A percentile compares a stretch with the other conserved stretches of the same genome.
phyloP scores from a whole-genome alignment of 352 stramenopile species.

The Phytophthora pseudosyringae region DNA sequence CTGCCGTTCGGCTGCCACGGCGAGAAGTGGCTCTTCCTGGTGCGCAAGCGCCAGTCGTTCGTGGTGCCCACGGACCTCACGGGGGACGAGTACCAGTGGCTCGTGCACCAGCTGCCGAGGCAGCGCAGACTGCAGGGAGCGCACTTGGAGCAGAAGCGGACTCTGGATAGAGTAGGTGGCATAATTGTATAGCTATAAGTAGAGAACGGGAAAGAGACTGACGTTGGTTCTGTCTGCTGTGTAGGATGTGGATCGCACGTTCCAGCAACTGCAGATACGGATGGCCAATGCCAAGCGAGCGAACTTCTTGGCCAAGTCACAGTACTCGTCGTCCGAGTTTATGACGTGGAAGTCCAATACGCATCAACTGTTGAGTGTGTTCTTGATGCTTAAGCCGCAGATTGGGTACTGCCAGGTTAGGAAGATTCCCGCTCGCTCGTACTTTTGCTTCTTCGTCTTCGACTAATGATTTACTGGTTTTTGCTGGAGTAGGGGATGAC shows the following conservation, averaged over 20 bases:
- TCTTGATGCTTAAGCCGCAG: conserved; percentile 56
- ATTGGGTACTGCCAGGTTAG: conserved; percentile 62
- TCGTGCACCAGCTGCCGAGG: conserved; percentile 36
- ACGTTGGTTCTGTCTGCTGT: conserved; percentile 3
- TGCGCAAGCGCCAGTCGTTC: conserved; percentile 42
- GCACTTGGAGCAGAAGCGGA: conserved; percentile 42
- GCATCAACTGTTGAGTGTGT: conserved; percentile 49
- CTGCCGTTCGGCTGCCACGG: conserved; percentile 51
- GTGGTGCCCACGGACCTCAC: conserved; percentile 39
- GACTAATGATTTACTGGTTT: conserved; percentile 3
- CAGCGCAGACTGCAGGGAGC: conserved; percentile 22
- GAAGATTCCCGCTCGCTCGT: background rate
- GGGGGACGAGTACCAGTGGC: conserved; percentile 43
- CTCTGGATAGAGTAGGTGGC: conserved; percentile 41
- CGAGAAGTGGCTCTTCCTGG: conserved; percentile 59
- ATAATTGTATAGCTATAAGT: background rate
- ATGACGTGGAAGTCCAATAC: conserved; percentile 45
- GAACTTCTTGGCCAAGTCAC: conserved; percentile 31
- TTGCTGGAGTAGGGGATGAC: conserved; percentile 51
- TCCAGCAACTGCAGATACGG: conserved; percentile 44
- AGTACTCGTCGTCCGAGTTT: conserved; percentile 42
- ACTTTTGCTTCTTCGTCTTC: background rate
- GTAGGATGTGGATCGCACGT: conserved; percentile 57
- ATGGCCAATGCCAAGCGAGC: conserved; percentile 27
- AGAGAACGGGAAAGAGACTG: background rate